Conservation (phyloP, 176 grass and related monocot species). For the Poa annua region DNA sequence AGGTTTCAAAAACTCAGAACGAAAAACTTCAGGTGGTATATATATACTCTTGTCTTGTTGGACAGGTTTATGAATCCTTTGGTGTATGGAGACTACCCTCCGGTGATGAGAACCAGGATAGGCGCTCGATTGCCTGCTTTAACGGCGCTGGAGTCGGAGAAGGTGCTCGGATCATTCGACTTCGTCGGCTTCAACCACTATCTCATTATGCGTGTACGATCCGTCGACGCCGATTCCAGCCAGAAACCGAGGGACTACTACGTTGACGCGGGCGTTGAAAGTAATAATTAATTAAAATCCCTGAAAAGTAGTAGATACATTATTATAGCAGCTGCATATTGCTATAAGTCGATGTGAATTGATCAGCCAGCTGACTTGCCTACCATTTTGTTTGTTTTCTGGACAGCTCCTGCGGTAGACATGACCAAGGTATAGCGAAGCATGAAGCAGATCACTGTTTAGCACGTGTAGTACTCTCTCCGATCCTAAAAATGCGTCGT, state of each 20-base stretch:
- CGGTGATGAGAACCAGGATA: conserved; percentile 55
- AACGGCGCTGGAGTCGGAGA: neutral
- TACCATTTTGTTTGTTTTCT: neutral
- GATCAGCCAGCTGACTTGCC: neutral
- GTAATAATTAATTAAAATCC: conserved; percentile 23
- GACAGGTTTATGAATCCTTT: too few relatives aligned
- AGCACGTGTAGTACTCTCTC: neutral
- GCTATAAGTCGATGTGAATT: neutral
- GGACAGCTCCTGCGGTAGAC: neutral
- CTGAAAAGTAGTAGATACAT: neutral
- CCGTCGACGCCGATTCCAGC: neutral
- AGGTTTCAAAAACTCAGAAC: too few relatives aligned
- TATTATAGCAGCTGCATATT: neutral
- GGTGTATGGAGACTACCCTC: conserved; percentile 46
- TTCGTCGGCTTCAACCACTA: conserved; percentile 83
- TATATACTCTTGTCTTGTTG: too few relatives aligned
- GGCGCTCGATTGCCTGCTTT: conserved; percentile 59
- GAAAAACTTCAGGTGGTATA: too few relatives aligned
- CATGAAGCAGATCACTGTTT: neutral
- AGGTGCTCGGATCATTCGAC: conserved; percentile 62
- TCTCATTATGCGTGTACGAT: conserved; percentile 33
- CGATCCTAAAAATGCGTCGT: too few relatives aligned
- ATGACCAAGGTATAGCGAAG: neutral
- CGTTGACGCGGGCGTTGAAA: conserved; percentile 47
- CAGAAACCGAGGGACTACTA: conserved; percentile 51